Conservation (phyloP, 495 filamentous ascomycete genomes). For the Umbilicaria muhlenbergii region DNA sequence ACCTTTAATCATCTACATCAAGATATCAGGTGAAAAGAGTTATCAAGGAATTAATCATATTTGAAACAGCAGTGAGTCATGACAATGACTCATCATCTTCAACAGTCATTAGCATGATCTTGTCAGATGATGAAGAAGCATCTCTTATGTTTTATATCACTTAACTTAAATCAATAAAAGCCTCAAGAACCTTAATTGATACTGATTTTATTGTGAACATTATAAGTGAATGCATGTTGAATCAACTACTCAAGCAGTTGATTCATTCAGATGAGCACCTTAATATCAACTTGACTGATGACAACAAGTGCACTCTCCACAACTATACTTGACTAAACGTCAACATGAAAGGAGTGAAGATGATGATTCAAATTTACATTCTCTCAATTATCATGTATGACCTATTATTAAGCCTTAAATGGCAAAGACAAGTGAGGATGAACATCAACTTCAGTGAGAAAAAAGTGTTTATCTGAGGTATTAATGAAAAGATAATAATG, state of each 20-base stretch:
- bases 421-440: not conserved
- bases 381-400: not conserved
- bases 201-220: not conserved
- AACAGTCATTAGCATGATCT: not conserved
- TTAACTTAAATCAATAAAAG: not conserved
- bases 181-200: not conserved
- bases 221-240: not conserved
- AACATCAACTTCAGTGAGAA: not conserved
- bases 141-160: not conserved
- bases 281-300: not conserved
- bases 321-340: not conserved
- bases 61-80: not conserved
- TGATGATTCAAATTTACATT: not conserved
- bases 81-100: too few species aligned
- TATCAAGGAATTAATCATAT: not conserved
- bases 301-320: not conserved
- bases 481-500: conserved; percentile 22
- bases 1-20: not conserved
- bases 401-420: not conserved
- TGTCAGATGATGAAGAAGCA: not conserved
- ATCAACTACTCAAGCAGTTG: not conserved
- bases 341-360: not conserved
- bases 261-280: not conserved
- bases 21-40: not conserved
- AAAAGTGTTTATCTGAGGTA: not conserved